Base-by-base conservation (phyloP, 2,329 filamentous ascomycete genomes). In the Hymenoscyphus fraxineus region DNA sequence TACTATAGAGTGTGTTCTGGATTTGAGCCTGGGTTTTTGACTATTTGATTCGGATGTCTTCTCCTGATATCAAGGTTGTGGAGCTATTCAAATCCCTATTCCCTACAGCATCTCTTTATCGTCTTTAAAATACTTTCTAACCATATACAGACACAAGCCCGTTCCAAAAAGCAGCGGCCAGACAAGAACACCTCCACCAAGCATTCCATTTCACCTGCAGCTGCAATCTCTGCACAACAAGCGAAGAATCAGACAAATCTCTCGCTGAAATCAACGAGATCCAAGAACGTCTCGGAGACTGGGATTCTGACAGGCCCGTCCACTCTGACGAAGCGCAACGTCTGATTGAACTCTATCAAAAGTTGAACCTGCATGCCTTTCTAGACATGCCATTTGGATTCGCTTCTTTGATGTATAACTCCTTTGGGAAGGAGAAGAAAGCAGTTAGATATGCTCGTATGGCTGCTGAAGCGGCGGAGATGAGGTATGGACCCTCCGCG, bases 191-290 rank as follows among this genome's bases (percentile, higher is more conserved):
- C 58, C 70, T 78, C 6, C 62, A 65, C 19, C 64, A 73, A 9
- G 76, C 74, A 6, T 78, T 79, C 64, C 75, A 77, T n/a, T 80
- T 80, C 63, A 75, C 69, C 1, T 80, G 79, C 65, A 67, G 69
- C 1, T 80, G 79, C 65, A 40, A 68, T 1, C 76, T 77, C 39
- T 80, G 79, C 64, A 69, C 66, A 1, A 65, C 70, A 1, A 44
- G 67, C 9, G 68, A 72, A 13, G 16, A 12, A 16, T 75, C 76
- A 2, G 78, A 80, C 62, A 51, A 64, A 2, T 71, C 68, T 0
- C 68, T 80, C 6, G 56, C 60, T 2, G 59, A 68, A 3, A 77
- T 80, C 19, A 63, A 70, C 7, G 54, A 58, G 32, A 64, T 79
- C 2, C 77, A 79, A 64, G 0, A 55, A 35, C 22, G 15, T 27